Evolutionary conservation across 768 basidiomycete species (phyloP).

Genomic region (Boletus insuetus): DNA sequence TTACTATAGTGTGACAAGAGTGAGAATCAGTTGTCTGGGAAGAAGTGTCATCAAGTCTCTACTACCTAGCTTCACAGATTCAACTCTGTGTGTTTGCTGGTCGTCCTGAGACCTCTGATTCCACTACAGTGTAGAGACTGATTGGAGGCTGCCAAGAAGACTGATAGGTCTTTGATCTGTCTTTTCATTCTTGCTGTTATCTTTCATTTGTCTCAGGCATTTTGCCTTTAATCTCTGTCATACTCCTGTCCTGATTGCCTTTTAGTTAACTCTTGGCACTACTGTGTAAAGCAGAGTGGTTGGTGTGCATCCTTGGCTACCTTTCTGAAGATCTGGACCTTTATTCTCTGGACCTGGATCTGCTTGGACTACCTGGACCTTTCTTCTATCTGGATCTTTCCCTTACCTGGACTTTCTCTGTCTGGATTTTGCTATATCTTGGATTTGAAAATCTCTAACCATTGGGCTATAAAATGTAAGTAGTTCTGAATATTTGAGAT

Average conservation of each 20-base stretch:
- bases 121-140: slow-evolving; percentile 2
- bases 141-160: background rate
- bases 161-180: background rate
- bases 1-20: background rate
- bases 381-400: background rate
- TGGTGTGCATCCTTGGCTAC: background rate
- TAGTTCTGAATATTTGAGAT: no score
- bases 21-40: background rate
- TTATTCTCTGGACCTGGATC: background rate
- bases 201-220: no score
- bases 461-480: no score
- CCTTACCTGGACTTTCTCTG: background rate
- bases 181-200: no score
- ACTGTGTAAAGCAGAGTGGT: background rate
- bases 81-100: slow-evolving; percentile 10
- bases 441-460: no score
- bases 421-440: background rate
- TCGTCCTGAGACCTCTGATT: slow-evolving; percentile 4
- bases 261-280: background rate
- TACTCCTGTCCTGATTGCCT: background rate
- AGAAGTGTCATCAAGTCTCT: slow-evolving; percentile 9
- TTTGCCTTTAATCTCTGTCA: slow-evolving; percentile 3
- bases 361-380: background rate
- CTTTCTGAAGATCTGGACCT: background rate
- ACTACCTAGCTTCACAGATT: slow-evolving; percentile 12